phyloP scores from a whole-genome alignment of 768 basidiomycete species.

The Russula lepida region DNA sequence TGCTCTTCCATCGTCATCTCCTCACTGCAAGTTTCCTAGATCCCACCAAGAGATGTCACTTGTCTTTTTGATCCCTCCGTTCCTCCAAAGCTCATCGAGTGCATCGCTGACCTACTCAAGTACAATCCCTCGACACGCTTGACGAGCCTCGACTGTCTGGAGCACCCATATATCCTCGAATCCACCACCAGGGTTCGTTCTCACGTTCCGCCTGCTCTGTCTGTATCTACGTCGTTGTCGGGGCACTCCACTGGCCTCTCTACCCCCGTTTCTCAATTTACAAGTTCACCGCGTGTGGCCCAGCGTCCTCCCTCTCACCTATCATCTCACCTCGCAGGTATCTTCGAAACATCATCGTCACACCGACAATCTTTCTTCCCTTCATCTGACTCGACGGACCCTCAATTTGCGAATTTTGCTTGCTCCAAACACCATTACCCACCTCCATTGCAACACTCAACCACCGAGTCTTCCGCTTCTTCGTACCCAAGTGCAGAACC shows the following conservation, averaged over 20 bases:
- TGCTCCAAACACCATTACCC: slow-evolving; percentile 14
- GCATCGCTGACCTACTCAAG: slow-evolving; percentile 83
- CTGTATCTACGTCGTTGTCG: slow-evolving; percentile 29
- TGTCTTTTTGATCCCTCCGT: slow-evolving; percentile 71
- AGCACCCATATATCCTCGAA: slow-evolving; percentile 84
- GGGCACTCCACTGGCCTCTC: slow-evolving; percentile 27
- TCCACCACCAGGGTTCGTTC: slow-evolving; percentile 40
- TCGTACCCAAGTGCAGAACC: slow-evolving; percentile 20
- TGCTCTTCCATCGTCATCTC: slow-evolving; percentile 6
- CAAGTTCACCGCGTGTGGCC: slow-evolving; percentile 18
- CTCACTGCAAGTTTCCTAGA: slow-evolving; percentile 33
- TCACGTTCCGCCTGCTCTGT: slow-evolving; percentile 14
- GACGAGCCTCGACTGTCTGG: slow-evolving; percentile 78
- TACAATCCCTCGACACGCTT: slow-evolving; percentile 87
- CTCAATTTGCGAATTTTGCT: slow-evolving; percentile 13
- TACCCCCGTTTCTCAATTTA: slow-evolving; percentile 16
- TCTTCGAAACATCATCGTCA: slow-evolving; percentile 14
- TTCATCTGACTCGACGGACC: slow-evolving; percentile 8
- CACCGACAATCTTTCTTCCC: slow-evolving; percentile 20
- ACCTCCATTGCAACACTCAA: slow-evolving; percentile 18
- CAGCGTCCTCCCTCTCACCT: slow-evolving; percentile 12
- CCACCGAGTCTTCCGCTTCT: slow-evolving; percentile 15
- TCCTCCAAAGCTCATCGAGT: slow-evolving; percentile 77
- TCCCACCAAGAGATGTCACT: slow-evolving; percentile 55
- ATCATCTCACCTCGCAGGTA: slow-evolving; percentile 6